Percentiles rank a stretch among this genome's conserved stretches.
These are phyloP conservation scores for Dendrobium chrysotoxum DNA, from an alignment of 106 monocot genomes.

Conservation along the genomic window DNA sequence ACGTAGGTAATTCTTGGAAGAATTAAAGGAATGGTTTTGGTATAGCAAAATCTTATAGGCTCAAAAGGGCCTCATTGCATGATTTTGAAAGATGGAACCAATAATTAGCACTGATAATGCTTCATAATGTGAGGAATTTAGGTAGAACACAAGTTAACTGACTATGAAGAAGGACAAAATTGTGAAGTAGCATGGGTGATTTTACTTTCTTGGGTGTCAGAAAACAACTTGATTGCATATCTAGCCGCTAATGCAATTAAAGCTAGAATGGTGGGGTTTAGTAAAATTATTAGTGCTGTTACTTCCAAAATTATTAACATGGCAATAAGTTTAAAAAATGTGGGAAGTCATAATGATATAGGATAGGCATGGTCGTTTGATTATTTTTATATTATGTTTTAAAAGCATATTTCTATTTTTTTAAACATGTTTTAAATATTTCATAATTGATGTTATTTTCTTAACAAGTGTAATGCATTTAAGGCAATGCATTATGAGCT, in stretches of 20 bases:
- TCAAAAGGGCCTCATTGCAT: not conserved
- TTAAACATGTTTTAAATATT: too few relatives aligned
- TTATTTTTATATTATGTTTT: too few relatives aligned
- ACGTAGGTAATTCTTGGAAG: constrained; percentile 15
- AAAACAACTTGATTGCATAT: not conserved
- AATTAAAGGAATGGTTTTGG: not conserved
- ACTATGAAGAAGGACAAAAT: not conserved
- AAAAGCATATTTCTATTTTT: too few relatives aligned
- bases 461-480: too few relatives aligned
- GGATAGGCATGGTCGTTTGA: not conserved
- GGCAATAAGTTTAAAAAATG: not conserved
- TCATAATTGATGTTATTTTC: too few relatives aligned
- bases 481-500: too few relatives aligned
- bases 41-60: not conserved
- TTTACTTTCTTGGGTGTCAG: not conserved
- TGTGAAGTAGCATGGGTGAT: not conserved
- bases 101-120: not conserved
- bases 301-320: not conserved
- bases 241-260: not conserved
- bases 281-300: not conserved
- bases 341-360: not conserved
- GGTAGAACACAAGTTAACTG: not conserved
- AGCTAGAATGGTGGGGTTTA: not conserved
- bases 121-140: not conserved
- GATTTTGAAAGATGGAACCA: constrained; percentile 1